phyloP scores from a whole-genome alignment of 768 basidiomycete species.

The Russula abietina region DNA sequence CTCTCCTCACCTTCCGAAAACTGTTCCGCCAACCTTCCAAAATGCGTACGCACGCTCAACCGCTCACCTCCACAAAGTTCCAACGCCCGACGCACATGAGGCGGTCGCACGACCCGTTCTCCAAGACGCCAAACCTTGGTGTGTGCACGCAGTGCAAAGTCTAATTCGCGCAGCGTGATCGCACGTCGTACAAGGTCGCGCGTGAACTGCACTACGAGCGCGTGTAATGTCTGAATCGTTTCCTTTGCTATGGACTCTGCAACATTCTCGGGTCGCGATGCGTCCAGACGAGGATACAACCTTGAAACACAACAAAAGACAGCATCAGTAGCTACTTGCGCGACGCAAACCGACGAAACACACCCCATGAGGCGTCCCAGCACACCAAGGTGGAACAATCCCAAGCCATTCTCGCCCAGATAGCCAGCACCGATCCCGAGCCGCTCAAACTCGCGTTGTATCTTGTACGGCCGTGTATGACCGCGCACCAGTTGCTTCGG shows the following conservation, averaged over 20 bases:
- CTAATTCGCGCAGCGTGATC: slow-evolving; percentile 54
- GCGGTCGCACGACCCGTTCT: slow-evolving; percentile 32
- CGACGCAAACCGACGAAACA: slow-evolving; percentile 8
- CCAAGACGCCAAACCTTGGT: slow-evolving; percentile 54
- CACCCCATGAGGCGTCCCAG: slow-evolving; percentile 40
- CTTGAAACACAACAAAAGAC: slow-evolving; percentile 20
- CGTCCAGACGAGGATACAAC: slow-evolving; percentile 31
- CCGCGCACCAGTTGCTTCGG: slow-evolving; percentile 31
- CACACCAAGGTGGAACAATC: slow-evolving; percentile 41
- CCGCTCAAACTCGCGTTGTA: slow-evolving; percentile 38
- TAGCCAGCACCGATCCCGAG: slow-evolving; percentile 42
- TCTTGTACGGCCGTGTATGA: slow-evolving; percentile 41
- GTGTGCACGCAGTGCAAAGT: slow-evolving; percentile 48
- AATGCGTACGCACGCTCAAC: slow-evolving; percentile 38
- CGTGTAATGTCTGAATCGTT: slow-evolving; percentile 42
- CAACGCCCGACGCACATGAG: slow-evolving; percentile 45
- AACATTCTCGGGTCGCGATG: slow-evolving; percentile 21
- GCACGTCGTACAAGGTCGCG: slow-evolving; percentile 45
- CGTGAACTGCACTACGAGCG: slow-evolving; percentile 37
- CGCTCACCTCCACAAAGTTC: slow-evolving; percentile 40
- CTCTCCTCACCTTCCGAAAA: slow-evolving; percentile 16
- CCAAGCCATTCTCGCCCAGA: slow-evolving; percentile 41
- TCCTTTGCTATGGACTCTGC: slow-evolving; percentile 41
- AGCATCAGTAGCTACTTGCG: not conserved
- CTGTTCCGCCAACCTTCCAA: slow-evolving; percentile 32